phyloP scores from a whole-genome alignment of 177 flowering plant species.

The Tripterygium wilfordii region DNA sequence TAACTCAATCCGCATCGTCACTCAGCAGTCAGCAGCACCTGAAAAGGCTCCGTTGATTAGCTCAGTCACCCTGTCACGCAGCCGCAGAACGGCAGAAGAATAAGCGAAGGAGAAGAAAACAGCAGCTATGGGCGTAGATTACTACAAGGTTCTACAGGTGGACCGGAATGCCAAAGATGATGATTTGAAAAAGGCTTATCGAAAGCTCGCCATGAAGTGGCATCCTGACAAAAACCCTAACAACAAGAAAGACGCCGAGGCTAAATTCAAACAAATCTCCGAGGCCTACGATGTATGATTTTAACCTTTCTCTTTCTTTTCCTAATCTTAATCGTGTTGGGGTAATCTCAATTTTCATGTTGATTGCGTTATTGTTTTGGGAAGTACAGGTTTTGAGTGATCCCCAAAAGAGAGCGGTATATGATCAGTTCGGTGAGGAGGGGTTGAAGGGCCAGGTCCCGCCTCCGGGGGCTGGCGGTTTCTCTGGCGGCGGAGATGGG shows the following conservation, averaged over 20 bases:
- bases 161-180: slow-evolving; percentile 63
- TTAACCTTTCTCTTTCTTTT: background rate
- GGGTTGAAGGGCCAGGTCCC: slow-evolving; percentile 70
- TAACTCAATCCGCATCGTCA: too few relatives aligned
- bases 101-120: slow-evolving; percentile 5
- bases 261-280: slow-evolving; percentile 77
- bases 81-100: too few relatives aligned
- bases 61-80: too few relatives aligned
- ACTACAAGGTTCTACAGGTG: slow-evolving; percentile 70
- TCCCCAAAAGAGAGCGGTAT: slow-evolving; percentile 66
- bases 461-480: slow-evolving; percentile 45
- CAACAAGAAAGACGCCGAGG: slow-evolving; percentile 67
- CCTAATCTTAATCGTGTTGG: background rate
- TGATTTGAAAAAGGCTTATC: slow-evolving; percentile 75
- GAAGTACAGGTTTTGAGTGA: slow-evolving; percentile 64
- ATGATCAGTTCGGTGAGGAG: slow-evolving; percentile 86
- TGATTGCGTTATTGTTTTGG: background rate
- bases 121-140: slow-evolving; percentile 57
- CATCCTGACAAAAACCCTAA: too few relatives aligned
- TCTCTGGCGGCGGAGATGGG: slow-evolving; percentile 19
- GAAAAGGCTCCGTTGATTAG: too few relatives aligned
- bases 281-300: slow-evolving; percentile 72
- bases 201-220: slow-evolving; percentile 54
- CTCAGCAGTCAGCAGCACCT: too few relatives aligned
- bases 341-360: background rate